These are phyloP conservation scores for Boletus rufocinnamomeus DNA, from an alignment of 768 basidiomycete genomes.

Conservation along the genomic window DNA sequence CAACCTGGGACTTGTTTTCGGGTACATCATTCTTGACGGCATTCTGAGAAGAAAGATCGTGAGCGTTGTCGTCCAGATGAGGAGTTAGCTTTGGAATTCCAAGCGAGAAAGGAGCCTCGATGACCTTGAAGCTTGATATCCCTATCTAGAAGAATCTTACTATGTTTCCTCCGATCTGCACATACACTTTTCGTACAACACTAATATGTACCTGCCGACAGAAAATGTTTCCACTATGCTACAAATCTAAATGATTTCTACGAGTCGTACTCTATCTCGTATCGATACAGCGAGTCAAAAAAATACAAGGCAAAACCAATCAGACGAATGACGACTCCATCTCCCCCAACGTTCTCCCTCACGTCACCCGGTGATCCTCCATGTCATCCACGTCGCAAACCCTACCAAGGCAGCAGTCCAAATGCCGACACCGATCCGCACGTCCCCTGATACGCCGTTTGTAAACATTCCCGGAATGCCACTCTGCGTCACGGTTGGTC, in stretches of 20 bases:
- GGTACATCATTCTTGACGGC: conserved; percentile 11
- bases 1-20: conserved; percentile 23
- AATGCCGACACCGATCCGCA: conserved; percentile 13
- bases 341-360: not conserved
- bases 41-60: not conserved
- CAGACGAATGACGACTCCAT: not conserved
- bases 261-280: not conserved
- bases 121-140: not conserved
- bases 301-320: not conserved
- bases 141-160: not conserved
- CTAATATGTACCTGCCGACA: not conserved
- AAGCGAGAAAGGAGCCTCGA: not conserved
- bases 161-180: not conserved
- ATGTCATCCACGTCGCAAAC: conserved; percentile 23
- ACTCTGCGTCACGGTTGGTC: conserved; percentile 17
- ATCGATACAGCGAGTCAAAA: conserved; percentile 7
- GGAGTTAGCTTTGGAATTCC: not conserved
- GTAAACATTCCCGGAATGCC: conserved; percentile 3
- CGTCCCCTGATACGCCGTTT: conserved; percentile 21
- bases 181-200: not conserved
- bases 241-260: conserved; percentile 11
- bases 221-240: not conserved
- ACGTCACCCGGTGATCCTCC: conserved; percentile 17
- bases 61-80: not conserved
- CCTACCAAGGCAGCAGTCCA: conserved; percentile 22